Evolutionary conservation across 1,139 yeast genomes (phyloP).

Genomic region (Hansenula anomala): DNA sequence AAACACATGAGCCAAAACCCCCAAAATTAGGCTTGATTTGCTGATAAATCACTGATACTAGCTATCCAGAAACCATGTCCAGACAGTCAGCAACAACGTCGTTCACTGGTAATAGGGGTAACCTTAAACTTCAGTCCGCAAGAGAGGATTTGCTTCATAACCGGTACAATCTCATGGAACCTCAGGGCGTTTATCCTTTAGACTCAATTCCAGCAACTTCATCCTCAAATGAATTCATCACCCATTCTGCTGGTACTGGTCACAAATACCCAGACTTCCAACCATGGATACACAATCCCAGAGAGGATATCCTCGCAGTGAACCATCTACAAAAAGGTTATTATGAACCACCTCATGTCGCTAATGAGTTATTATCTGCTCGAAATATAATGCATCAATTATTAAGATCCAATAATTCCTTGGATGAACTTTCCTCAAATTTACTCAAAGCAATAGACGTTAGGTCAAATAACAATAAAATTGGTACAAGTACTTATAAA

Average conservation of each 20-base stretch:
- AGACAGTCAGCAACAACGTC: background rate
- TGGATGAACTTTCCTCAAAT: slow-evolving; percentile 56
- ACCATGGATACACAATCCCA: slow-evolving; percentile 68
- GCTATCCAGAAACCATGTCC: too few relatives aligned
- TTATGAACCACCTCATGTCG: slow-evolving; percentile 47
- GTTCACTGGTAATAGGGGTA: background rate
- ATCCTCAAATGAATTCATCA: background rate
- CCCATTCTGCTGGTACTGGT: background rate
- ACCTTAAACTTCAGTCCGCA: slow-evolving; percentile 10
- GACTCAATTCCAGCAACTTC: slow-evolving; percentile 11
- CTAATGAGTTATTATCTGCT: slow-evolving; percentile 54
- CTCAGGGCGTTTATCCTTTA: slow-evolving; percentile 19
- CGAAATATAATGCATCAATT: slow-evolving; percentile 42
- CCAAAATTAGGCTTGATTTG: too few relatives aligned
- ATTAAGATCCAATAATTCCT: slow-evolving; percentile 41
- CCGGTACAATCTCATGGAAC: slow-evolving; percentile 19
- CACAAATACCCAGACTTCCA: slow-evolving; percentile 59
- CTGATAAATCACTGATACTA: too few relatives aligned
- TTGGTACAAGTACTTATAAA: slow-evolving; percentile 54
- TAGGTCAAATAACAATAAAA: slow-evolving; percentile 62
- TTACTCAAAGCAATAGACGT: slow-evolving; percentile 62
- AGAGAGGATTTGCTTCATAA: slow-evolving; percentile 19
- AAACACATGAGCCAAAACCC: too few relatives aligned
- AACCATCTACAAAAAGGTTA: slow-evolving; percentile 56
- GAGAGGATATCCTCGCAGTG: slow-evolving; percentile 47